A percentile compares a stretch with the other conserved stretches of the same genome.
These are phyloP conservation scores for Thalassiosira profunda DNA, from an alignment of 108 stramenopile genomes.

Conservation along the genomic window DNA sequence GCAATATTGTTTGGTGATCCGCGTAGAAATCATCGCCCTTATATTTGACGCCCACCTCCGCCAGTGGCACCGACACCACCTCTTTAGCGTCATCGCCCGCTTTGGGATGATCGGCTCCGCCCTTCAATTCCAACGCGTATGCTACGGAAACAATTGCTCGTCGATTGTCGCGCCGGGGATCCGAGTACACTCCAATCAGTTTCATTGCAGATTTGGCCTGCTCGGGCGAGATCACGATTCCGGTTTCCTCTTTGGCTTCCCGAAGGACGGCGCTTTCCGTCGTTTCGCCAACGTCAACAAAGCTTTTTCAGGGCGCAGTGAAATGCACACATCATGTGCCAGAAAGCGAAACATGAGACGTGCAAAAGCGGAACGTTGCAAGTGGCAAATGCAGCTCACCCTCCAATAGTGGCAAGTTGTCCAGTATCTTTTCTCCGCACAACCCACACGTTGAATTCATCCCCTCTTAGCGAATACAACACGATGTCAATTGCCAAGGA, in stretches of 20 bases:
- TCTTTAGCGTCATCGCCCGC: slow-evolving; percentile 91
- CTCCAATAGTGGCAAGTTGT: slow-evolving; percentile 88
- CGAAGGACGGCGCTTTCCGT: slow-evolving; percentile 69
- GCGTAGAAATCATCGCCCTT: slow-evolving; percentile 55
- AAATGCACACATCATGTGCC: too few species aligned
- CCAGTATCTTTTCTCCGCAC: slow-evolving; percentile 81
- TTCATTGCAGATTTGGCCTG: slow-evolving; percentile 33
- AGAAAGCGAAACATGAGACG: too few species aligned
- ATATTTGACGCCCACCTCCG: slow-evolving; percentile 61
- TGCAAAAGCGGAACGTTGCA: too few species aligned
- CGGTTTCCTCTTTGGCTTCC: slow-evolving; percentile 87
- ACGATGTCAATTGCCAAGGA: slow-evolving; percentile 86
- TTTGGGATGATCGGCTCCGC: slow-evolving; percentile 41
- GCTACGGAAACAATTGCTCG: slow-evolving; percentile 65
- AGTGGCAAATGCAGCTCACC: too few species aligned
- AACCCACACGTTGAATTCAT: slow-evolving; percentile 67
- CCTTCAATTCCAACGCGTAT: slow-evolving; percentile 59
- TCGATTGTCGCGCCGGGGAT: slow-evolving; percentile 87
- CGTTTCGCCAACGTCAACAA: slow-evolving; percentile 82
- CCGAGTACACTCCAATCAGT: slow-evolving; percentile 82
- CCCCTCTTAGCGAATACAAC: slow-evolving; percentile 27
- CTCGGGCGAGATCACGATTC: slow-evolving; percentile 43
- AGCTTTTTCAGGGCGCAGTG: too few species aligned
- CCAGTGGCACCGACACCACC: slow-evolving; percentile 57
- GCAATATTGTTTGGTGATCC: slow-evolving; percentile 60